A percentile compares a stretch with the other conserved stretches of the same genome.
Evolutionary conservation across 78 protist genomes (phyloP).

Genomic region (Polysphondylium violaceum): DNA sequence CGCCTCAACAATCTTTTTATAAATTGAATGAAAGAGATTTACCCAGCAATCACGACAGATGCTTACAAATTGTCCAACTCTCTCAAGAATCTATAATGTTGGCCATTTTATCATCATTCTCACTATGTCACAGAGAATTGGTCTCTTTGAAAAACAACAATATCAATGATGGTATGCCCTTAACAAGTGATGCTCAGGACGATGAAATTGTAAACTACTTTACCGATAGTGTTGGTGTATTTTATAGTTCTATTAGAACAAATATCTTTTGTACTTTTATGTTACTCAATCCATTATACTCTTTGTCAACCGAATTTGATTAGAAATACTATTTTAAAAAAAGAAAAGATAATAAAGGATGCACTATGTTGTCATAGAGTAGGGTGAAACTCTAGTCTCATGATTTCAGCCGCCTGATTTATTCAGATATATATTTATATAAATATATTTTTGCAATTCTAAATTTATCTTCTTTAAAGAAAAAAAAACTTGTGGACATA

Average conservation of each 20-base stretch:
- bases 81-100: constrained; percentile 62
- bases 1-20: neutral
- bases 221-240: constrained; percentile 23
- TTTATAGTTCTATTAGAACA: constrained; percentile 39
- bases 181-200: neutral
- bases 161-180: neutral
- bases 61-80: constrained; percentile 26
- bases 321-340: too few relatives aligned
- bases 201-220: constrained; percentile 25
- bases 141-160: too few relatives aligned
- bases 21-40: constrained; percentile 5
- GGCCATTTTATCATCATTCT: constrained; percentile 19
- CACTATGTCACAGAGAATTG: constrained; percentile 14
- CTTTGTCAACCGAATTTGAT: too few relatives aligned
- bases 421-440: too few relatives aligned
- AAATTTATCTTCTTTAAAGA: too few relatives aligned
- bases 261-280: constrained; percentile 46
- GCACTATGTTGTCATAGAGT: too few relatives aligned
- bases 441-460: too few relatives aligned
- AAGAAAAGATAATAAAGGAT: too few relatives aligned
- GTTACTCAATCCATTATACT: constrained; percentile 28
- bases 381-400: too few relatives aligned
- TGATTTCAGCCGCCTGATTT: too few relatives aligned
- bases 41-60: constrained; percentile 26
- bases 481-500: too few relatives aligned